Conservation (phyloP, 441 rosid genomes). For the Pelargonium cotyledonis region DNA sequence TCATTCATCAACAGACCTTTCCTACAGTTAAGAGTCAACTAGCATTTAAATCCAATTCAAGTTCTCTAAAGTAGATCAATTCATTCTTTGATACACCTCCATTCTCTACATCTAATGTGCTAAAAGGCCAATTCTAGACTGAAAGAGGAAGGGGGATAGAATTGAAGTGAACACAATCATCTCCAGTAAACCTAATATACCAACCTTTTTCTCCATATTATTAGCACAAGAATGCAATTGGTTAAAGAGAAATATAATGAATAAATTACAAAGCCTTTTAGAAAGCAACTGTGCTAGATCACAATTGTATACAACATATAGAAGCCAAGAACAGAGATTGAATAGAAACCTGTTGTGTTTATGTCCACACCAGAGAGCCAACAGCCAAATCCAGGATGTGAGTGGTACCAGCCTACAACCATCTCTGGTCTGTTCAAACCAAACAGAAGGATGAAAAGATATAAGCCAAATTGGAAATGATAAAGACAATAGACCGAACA, state of each 20-base stretch:
- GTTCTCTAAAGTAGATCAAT: background rate
- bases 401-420: conserved; percentile 99
- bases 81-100: background rate
- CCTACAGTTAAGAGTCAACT: background rate
- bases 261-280: background rate
- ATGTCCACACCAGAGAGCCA: conserved; percentile 99
- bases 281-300: background rate
- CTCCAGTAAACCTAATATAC: background rate
- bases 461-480: background rate
- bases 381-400: conserved; percentile 99
- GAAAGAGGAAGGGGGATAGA: background rate
- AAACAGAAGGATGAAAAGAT: conserved; percentile 2
- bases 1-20: background rate
- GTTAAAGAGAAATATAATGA: background rate
- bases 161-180: background rate
- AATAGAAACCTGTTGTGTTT: conserved; percentile 76
- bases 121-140: background rate
- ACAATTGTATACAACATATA: background rate
- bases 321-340: background rate
- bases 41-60: background rate
- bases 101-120: background rate
- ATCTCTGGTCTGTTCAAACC: conserved; percentile 79
- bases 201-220: too few species aligned
- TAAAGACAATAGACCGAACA: background rate
- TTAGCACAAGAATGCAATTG: background rate